These are phyloP conservation scores for Schoenoplectus triqueter DNA, from an alignment of 202 grass and related monocot genomes.

Conservation along the genomic window DNA sequence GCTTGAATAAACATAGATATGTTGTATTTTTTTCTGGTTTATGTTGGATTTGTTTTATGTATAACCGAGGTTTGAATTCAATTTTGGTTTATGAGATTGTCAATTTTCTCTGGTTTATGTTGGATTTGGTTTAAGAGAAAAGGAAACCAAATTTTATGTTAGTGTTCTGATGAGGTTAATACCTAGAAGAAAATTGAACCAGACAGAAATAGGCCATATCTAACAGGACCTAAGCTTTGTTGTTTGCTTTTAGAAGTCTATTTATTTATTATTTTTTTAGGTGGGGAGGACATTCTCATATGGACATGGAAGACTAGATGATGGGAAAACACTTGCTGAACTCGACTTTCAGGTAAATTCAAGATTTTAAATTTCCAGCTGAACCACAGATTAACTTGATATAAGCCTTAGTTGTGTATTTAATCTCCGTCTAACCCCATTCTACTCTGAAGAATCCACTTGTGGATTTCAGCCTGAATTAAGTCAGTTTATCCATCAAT, in stretches of 20 bases:
- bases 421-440: not conserved
- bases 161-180: not conserved
- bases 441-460: not conserved
- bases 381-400: not conserved
- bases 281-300: conserved; percentile 82
- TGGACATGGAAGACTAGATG: conserved; percentile 75
- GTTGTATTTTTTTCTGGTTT: no score
- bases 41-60: no score
- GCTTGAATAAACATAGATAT: no score
- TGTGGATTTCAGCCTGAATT: conserved; percentile 9
- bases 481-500: not conserved
- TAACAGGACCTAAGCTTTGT: not conserved
- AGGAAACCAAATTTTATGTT: no score
- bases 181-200: not conserved
- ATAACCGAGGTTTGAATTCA: no score
- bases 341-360: conserved; percentile 87
- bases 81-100: no score
- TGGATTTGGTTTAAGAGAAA: no score
- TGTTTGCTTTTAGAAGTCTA: conserved; percentile 11
- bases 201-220: not conserved
- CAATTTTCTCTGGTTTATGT: no score
- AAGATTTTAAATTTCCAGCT: not conserved
- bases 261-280: conserved; percentile 29
- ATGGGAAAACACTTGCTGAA: conserved; percentile 78
- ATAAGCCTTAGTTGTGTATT: not conserved